These are phyloP conservation scores for Trametes cingulata DNA, from an alignment of 768 basidiomycete genomes.

Conservation along the genomic window DNA sequence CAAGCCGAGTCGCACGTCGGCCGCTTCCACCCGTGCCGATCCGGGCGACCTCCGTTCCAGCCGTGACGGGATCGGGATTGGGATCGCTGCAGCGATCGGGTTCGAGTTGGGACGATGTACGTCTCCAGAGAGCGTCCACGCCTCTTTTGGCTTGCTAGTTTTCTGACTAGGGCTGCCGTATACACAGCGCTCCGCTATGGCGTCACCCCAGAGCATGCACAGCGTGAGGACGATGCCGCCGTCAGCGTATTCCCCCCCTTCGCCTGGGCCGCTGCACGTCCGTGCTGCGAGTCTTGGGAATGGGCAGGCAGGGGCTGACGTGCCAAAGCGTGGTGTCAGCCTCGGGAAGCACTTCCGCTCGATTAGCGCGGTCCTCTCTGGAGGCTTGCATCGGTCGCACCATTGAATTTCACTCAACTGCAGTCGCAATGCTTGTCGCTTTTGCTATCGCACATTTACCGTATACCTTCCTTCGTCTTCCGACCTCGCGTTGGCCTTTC, in stretches of 20 bases:
- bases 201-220: background rate
- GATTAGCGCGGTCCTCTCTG: constrained; percentile 2
- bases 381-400: background rate
- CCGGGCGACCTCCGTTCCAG: background rate
- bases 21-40: constrained; percentile 19
- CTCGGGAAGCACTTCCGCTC: constrained; percentile 6
- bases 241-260: background rate
- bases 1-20: background rate
- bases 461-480: background rate
- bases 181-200: background rate
- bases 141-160: background rate
- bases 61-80: background rate
- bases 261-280: background rate
- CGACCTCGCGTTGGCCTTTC: background rate
- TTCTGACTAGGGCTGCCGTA: constrained; percentile 2
- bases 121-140: constrained; percentile 4
- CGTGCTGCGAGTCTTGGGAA: constrained; percentile 3
- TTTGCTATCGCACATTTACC: background rate
- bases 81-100: background rate
- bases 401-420: background rate
- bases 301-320: background rate
- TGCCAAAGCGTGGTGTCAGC: background rate
- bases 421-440: background rate
- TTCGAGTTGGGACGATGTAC: constrained; percentile 6
- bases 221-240: background rate